Percentiles rank a stretch among this genome's conserved stretches.
These are phyloP conservation scores for Cyanodermella asteris DNA, from an alignment of 2,329 filamentous ascomycete genomes.

Conservation along the genomic window DNA sequence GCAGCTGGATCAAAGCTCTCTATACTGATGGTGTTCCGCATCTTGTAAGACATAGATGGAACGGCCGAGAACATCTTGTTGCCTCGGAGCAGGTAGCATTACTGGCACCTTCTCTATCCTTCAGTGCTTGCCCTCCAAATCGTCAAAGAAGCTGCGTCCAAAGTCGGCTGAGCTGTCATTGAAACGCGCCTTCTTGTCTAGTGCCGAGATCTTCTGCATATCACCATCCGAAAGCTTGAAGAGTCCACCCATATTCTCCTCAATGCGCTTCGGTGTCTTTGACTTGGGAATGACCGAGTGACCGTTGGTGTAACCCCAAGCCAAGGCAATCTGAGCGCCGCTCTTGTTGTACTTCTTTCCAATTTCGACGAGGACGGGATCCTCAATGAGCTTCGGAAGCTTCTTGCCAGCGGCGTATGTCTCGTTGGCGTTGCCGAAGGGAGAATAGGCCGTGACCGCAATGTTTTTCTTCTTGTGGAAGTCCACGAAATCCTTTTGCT, in stretches of 20 bases:
- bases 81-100: too few relatives aligned
- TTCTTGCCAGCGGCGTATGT: slow-evolving; percentile 22
- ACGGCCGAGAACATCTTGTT: too few relatives aligned
- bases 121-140: slow-evolving; percentile 31
- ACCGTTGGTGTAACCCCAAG: slow-evolving; percentile 32
- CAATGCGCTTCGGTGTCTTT: slow-evolving; percentile 22
- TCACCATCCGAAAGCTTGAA: slow-evolving; percentile 38
- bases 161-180: slow-evolving; percentile 36
- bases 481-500: slow-evolving; percentile 25
- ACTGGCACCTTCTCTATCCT: too few relatives aligned
- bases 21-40: too few relatives aligned
- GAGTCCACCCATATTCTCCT: slow-evolving; percentile 24
- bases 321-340: slow-evolving; percentile 29
- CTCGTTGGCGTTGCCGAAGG: slow-evolving; percentile 32
- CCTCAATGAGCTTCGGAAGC: slow-evolving; percentile 29
- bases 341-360: slow-evolving; percentile 30
- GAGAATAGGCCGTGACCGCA: slow-evolving; percentile 32
- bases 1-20: too few relatives aligned
- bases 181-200: slow-evolving; percentile 41
- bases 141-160: slow-evolving; percentile 34
- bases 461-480: slow-evolving; percentile 29
- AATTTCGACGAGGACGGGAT: slow-evolving; percentile 26
- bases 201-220: slow-evolving; percentile 28
- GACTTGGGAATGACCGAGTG: slow-evolving; percentile 31
- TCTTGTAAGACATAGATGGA: too few relatives aligned